phyloP scores from a whole-genome alignment of 345 rosid genomes.

The Hirschfeldia incana region DNA sequence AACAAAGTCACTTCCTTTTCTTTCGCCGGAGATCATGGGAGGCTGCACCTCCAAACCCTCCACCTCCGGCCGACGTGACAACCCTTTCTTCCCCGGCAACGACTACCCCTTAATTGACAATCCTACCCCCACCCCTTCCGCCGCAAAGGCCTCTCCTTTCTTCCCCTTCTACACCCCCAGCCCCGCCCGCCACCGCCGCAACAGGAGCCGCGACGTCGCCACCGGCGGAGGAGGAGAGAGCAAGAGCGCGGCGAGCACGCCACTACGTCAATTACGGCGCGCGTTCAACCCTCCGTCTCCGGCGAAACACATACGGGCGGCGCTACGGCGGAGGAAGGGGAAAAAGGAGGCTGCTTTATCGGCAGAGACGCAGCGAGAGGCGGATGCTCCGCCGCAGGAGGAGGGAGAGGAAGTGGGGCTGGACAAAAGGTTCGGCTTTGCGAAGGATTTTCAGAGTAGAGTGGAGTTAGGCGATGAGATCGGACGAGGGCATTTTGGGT shows the following conservation, averaged over 20 bases:
- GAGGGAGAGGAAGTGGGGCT: slow-evolving; percentile 51
- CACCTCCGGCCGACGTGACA: slow-evolving; percentile 43
- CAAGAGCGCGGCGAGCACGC: slow-evolving; percentile 53
- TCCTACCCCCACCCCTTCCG: slow-evolving; percentile 29
- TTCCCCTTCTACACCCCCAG: slow-evolving; percentile 66
- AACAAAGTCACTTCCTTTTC: not conserved
- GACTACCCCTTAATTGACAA: slow-evolving; percentile 38
- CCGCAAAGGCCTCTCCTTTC: slow-evolving; percentile 47
- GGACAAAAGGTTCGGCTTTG: slow-evolving; percentile 92
- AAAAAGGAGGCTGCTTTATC: slow-evolving; percentile 36
- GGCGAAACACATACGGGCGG: slow-evolving; percentile 73
- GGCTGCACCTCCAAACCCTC: slow-evolving; percentile 69
- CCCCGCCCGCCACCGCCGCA: slow-evolving; percentile 56
- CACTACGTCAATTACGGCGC: slow-evolving; percentile 59
- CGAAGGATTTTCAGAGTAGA: slow-evolving; percentile 63
- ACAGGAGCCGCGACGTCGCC: slow-evolving; percentile 40
- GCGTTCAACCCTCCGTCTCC: slow-evolving; percentile 91
- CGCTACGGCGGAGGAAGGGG: slow-evolving; percentile 50
- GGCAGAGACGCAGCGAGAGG: slow-evolving; percentile 14
- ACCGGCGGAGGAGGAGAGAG: slow-evolving; percentile 8
- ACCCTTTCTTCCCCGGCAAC: slow-evolving; percentile 61
- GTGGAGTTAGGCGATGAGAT: slow-evolving; percentile 83
- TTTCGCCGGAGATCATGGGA: slow-evolving; percentile 58
- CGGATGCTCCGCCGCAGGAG: slow-evolving; percentile 44
- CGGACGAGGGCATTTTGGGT: slow-evolving; percentile 98